Base-by-base conservation (phyloP, 345 rosid genomes). In the Kernera saxatilis region DNA sequence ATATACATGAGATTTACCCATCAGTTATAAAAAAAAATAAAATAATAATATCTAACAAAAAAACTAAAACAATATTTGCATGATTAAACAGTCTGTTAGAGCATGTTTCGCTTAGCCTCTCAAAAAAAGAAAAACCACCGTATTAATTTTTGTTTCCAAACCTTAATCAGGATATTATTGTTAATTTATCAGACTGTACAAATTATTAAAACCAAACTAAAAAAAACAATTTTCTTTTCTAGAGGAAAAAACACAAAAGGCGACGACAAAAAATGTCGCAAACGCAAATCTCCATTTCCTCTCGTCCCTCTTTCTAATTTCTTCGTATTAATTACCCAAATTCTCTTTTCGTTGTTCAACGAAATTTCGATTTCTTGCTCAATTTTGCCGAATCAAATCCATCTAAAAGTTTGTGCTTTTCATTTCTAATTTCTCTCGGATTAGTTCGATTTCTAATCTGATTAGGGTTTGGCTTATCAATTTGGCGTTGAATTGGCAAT, bases 121-220 rank as follows among this genome's bases (percentile, higher is more conserved):
- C 2, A 53, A 40, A 1, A 27, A 36, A 14, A 46, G 7, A 18
- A 27, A 69, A 36, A 15, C 25, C 19, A 52, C 3, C 36, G n/a
- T 68, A 41, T 29, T 19, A 5, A 8, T 6, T 37, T 67, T 23
- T n/a, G 33, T 44, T 56, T 7, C 21, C 25, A 71, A 70, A 43
- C 36, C 76, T 54, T 72, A 55, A 64, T 72, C 77, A 72, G 58
- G 65, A 44, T 55, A 73, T 40, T 57, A 11, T 58, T 73, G 78
- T 74, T 73, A 64, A 64, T 21, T 66, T 57, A 58, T 58, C 68
- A 6, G 8, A 39, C 61, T 67, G 54, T 73, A 57, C 25, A 57
- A 43, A 30, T 63, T 54, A 64, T 18, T 56, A 18, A 65, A 21
- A 25, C 36, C 21, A 48, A 37, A 65, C 51, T 15, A 14, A 2